Percentiles rank a stretch among this genome's conserved stretches.
These are phyloP conservation scores for Neonectria ditissima DNA, from an alignment of 2,329 filamentous ascomycete species.

Conservation along the genomic window DNA sequence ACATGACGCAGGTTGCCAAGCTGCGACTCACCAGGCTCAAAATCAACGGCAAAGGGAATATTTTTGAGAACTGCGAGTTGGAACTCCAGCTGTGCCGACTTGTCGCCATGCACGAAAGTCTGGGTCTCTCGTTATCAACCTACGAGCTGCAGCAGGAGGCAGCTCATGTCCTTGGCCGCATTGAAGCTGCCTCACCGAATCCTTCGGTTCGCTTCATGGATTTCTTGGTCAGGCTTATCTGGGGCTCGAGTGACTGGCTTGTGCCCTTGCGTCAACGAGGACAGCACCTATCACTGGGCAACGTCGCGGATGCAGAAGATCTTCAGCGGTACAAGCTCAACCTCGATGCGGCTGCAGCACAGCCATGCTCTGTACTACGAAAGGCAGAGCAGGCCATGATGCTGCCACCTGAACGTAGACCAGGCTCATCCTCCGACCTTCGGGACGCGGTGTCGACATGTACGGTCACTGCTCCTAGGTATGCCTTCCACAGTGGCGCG, in stretches of 20 bases:
- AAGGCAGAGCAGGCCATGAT: neutral
- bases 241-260: slow-evolving; percentile 34
- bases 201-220: slow-evolving; percentile 30
- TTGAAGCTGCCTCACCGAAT: slow-evolving; percentile 18
- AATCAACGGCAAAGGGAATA: slow-evolving; percentile 44
- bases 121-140: slow-evolving; percentile 32
- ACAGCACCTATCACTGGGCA: neutral
- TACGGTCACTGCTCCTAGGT: neutral
- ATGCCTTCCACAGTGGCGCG: neutral
- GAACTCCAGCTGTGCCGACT: slow-evolving; percentile 31
- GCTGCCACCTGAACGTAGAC: neutral
- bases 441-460: no score
- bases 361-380: neutral
- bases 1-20: neutral
- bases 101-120: slow-evolving; percentile 22
- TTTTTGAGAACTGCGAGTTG: slow-evolving; percentile 43
- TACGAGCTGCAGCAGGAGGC: slow-evolving; percentile 35
- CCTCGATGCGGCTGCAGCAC: neutral
- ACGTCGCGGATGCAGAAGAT: neutral
- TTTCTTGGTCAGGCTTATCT: slow-evolving; percentile 32
- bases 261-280: slow-evolving; percentile 25
- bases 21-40: slow-evolving; percentile 10
- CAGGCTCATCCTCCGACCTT: neutral
- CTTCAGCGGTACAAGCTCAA: neutral
- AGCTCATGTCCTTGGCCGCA: slow-evolving; percentile 17